Evolutionary conservation across 192 early-diverging fungal genomes (phyloP).

Genomic region (Gaertneriomyces semiglobifer): DNA sequence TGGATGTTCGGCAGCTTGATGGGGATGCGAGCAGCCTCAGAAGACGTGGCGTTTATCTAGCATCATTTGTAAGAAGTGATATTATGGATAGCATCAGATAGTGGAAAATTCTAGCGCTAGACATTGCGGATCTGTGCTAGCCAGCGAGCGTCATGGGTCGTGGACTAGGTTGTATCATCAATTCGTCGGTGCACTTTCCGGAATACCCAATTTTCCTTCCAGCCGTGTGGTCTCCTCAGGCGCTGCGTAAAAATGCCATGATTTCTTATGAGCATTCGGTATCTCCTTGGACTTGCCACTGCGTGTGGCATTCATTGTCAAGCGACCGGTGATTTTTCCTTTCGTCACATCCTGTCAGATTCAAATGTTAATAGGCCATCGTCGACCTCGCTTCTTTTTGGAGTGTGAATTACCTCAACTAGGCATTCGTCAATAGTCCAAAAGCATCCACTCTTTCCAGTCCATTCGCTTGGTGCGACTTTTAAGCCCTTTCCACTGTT

Average conservation of each 20-base stretch:
- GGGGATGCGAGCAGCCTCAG: too few species aligned
- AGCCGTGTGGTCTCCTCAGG: slow-evolving; percentile 12
- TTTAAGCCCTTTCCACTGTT: slow-evolving; percentile 11
- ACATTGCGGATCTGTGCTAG: too few species aligned
- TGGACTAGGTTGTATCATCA: not conserved
- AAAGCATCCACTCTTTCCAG: slow-evolving; percentile 13
- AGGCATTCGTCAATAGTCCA: slow-evolving; percentile 16
- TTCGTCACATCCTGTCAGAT: slow-evolving; percentile 11
- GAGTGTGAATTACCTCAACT: slow-evolving; percentile 1
- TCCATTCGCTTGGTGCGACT: slow-evolving; percentile 19
- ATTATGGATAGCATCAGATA: too few species aligned
- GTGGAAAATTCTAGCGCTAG: too few species aligned
- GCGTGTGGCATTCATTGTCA: slow-evolving; percentile 18
- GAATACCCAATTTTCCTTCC: slow-evolving; percentile 18
- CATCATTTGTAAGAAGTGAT: too few species aligned
- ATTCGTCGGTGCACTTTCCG: slow-evolving; percentile 10
- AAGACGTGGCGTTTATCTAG: too few species aligned
- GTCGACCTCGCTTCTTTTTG: not conserved
- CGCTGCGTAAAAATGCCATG: slow-evolving; percentile 26
- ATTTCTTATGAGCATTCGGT: not conserved
- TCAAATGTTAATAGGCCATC: not conserved
- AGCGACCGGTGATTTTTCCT: slow-evolving; percentile 13
- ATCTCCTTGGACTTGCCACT: slow-evolving; percentile 10
- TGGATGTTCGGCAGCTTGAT: too few species aligned
- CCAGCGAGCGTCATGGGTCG: too few species aligned